Conservation (phyloP, 345 rosid genomes). For the Rhodamnia rubescens region DNA sequence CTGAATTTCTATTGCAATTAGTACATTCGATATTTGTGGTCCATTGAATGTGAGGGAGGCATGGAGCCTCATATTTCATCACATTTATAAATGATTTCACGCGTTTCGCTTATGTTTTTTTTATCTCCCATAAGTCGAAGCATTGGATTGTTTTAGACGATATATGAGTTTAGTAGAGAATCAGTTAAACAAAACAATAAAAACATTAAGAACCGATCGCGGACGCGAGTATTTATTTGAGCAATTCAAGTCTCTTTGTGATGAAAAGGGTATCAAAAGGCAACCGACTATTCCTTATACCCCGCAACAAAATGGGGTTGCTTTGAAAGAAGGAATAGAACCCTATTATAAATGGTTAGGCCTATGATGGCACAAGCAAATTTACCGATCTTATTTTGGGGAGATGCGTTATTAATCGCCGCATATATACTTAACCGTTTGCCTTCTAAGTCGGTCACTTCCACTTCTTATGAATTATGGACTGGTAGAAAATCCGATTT, state of each 20-base stretch:
- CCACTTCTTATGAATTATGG: background rate
- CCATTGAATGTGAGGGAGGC: background rate
- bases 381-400: background rate
- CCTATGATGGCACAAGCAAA: background rate
- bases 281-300: background rate
- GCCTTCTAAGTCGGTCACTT: background rate
- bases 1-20: background rate
- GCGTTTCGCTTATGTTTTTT: background rate
- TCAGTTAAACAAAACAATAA: background rate
- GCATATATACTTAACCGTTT: background rate
- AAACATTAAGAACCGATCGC: background rate
- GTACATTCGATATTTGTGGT: background rate
- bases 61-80: background rate
- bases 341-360: background rate
- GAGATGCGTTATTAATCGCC: background rate
- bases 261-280: background rate
- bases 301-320: background rate
- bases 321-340: background rate
- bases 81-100: background rate
- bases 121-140: background rate
- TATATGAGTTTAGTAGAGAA: background rate
- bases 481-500: background rate
- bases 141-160: background rate
- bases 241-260: background rate
- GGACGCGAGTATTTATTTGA: background rate